These are phyloP conservation scores for Bombardia bombarda DNA, from an alignment of 495 filamentous ascomycete genomes.

Conservation along the genomic window DNA sequence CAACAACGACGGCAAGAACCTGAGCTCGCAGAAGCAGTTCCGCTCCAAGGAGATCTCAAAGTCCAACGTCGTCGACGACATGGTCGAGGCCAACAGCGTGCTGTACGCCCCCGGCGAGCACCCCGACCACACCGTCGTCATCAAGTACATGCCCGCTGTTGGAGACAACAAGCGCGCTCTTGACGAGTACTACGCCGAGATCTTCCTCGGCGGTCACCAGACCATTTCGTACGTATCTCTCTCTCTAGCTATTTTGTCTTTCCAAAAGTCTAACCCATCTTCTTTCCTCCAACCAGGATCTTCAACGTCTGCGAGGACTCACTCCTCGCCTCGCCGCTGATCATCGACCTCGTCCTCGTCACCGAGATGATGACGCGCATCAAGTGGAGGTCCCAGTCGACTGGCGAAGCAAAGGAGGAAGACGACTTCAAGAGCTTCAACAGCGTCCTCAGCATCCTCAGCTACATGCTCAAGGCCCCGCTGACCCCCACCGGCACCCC, in stretches of 20 bases:
- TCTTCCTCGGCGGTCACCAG: constrained; percentile 98
- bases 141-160: constrained; percentile 99
- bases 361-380: constrained; percentile 98
- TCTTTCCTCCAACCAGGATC: constrained; percentile 45
- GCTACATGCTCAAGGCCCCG: constrained; percentile 99
- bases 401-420: constrained; percentile 38
- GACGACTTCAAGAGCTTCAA: constrained; percentile 89
- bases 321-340: constrained; percentile 90
- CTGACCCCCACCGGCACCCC: constrained; percentile 92
- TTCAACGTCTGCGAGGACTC: constrained; percentile 99
- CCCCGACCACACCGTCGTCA: constrained; percentile 83
- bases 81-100: constrained; percentile 91
- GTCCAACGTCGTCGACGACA: constrained; percentile 97
- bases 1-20: constrained; percentile 98
- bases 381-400: constrained; percentile 67
- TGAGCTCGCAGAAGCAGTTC: constrained; percentile 96
- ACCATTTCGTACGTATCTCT: constrained; percentile 62
- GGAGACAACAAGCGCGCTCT: constrained; percentile 98
- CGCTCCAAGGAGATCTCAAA: constrained; percentile 99
- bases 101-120: constrained; percentile 85
- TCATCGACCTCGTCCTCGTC: constrained; percentile 90
- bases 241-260: not conserved
- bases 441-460: constrained; percentile 92
- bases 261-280: constrained; percentile 1
- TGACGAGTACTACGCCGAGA: constrained; percentile 98